Evolutionary conservation across 192 early-diverging fungal genomes (phyloP), one percentile per base, ranked within the genome.

Genomic region (Backusella circina): DNA sequence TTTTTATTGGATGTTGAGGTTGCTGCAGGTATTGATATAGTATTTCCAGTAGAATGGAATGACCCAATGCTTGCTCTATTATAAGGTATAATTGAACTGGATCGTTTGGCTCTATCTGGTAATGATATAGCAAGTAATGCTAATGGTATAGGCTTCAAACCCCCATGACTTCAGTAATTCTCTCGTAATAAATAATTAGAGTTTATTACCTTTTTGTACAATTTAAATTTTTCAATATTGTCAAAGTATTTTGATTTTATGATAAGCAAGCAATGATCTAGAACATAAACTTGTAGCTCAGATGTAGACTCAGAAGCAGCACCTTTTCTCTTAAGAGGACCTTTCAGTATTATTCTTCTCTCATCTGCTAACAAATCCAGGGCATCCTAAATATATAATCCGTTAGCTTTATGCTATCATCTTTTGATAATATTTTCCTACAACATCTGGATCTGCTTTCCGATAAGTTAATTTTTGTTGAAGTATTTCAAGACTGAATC

Each of bases 231-330:
- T 44, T 90, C 90, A 4, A 84, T 81, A 41, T 88, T 83, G 71
- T 86, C 81, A 39, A 87, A 84, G 16, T 80, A 83, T 79, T 91
- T 95, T 69, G 83, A 81, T 74, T 91, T 93, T 71, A 91, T 89
- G 77, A 94, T 85, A 32, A 95, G 80, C n/a, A 95, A 76, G 74
- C 89, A 88, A 84, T 98, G 93, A 79, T 99, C 97, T 38, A 99
- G 90, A 50, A 98, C 77, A 75, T 93, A 92, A 28, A 97, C 88
- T 51, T 88, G 85, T 30, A 97, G 75, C 36, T 93, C 92, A 2
- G 90, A 81, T 18, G 89, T 89, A 16, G 84, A 84, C 64, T 86
- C 85, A 51, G 80, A 44, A 28, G 26, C 28, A 1, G 28, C 70
- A 0, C 71, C 71, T 28, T 90, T 87, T 35, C 61, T 74, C 76